Evolutionary conservation across 805 yeast genomes (phyloP), one percentile per base, ranked within the genome.

Genomic region (Cyberlindnera japonica): DNA sequence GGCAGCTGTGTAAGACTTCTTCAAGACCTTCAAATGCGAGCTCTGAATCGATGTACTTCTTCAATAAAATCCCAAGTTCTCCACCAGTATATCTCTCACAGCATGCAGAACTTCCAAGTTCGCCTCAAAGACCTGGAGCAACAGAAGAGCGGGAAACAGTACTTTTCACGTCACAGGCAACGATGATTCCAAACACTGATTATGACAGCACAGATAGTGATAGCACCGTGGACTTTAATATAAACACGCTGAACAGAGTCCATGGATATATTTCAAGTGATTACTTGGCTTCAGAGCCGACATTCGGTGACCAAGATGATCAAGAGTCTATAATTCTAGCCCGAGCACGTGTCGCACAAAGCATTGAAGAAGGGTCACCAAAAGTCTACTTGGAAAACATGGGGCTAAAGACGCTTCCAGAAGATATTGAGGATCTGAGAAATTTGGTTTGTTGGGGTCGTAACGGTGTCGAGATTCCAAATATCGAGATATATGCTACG

Each of bases 401-500:
- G 57, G 69, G 66, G 0, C 58, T 79, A 28, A 63, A 60, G 10
- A 69, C 69, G 6, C 55, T 79, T 3, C 84, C 86, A 1, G 77
- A 74, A 37, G 81, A 77, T 47, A 66, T 79, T 21, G 70, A 69
- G 37, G 86, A 79, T 53, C 61, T 79, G 47, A 69, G 75, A 49
- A 68, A 77, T 40, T 57, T 77, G 49, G 79, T 77, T n/a, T 68
- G 70, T 41, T 69, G 67, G 46, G 63, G 59, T 5, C 44, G 51
- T 1, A 48, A 50, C 9, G 67, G 65, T 0, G 54, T 68, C 5
- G 53, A 54, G n/a, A 53, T 57, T 18, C 70, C 74, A 1, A 37
- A 49, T 6, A 47, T 69, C 29, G 78, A 79, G 43, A 59, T 79
- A 5, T 77, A 72, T 50, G 68, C 78, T 4, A 63, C 75, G 3